These are phyloP conservation scores for Elaeis guineensis DNA, from an alignment of 176 grass and related monocot genomes.

Conservation along the genomic window DNA sequence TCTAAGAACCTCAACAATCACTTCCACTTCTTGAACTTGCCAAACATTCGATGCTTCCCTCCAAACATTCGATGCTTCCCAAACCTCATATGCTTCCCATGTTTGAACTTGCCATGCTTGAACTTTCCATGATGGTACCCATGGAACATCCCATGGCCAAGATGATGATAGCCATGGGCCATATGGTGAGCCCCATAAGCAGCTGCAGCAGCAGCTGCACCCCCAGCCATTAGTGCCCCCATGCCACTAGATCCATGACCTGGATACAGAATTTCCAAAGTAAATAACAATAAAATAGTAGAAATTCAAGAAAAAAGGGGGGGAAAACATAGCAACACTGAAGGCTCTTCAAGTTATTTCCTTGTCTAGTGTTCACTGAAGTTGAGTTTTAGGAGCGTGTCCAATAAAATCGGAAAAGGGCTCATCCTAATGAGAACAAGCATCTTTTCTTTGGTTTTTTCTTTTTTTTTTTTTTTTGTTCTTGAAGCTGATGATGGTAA, in stretches of 20 bases:
- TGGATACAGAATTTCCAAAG: conserved; percentile 2
- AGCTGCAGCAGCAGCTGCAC: conserved; percentile 22
- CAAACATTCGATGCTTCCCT: conserved; percentile 11
- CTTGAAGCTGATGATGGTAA: no score
- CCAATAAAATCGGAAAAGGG: no score
- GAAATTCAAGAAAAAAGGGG: not conserved
- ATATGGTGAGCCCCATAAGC: conserved; percentile 31
- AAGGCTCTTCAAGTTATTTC: not conserved
- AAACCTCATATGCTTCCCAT: conserved; percentile 13
- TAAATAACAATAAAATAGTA: not conserved
- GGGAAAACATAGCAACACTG: not conserved
- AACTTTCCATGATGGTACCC: conserved; percentile 13
- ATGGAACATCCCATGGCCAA: conserved; percentile 13
- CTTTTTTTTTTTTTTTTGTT: no score
- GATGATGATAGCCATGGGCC: conserved; percentile 21
- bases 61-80: conserved; percentile 8
- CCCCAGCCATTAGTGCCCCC: conserved; percentile 7
- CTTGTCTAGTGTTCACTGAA: not conserved
- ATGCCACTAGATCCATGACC: conserved; percentile 15
- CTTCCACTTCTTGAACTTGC: conserved; percentile 25
- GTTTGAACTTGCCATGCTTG: conserved; percentile 12
- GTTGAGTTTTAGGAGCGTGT: no score
- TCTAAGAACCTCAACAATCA: conserved; percentile 2
- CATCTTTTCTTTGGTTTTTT: no score
- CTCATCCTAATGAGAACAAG: no score